These are phyloP conservation scores for Kodamaea kaohsiungensis DNA, from an alignment of 805 yeast genomes.

Conservation along the genomic window DNA sequence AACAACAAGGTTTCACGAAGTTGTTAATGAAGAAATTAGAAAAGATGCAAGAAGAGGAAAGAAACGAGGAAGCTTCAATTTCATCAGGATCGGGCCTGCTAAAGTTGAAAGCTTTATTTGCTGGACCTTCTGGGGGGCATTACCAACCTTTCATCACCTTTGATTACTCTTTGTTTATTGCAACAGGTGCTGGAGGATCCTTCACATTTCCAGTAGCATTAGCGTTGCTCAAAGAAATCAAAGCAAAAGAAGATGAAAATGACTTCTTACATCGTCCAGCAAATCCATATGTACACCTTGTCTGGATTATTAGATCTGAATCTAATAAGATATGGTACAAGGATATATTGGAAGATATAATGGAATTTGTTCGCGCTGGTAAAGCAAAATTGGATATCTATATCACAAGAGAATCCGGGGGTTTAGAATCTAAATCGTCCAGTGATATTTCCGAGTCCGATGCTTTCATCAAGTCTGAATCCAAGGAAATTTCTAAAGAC, in stretches of 20 bases:
- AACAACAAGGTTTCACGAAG: conserved; percentile 45
- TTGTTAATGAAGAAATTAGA: conserved; percentile 30
- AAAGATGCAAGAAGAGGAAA: conserved; percentile 20
- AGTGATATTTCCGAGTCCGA: background rate
- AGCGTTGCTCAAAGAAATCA: conserved; percentile 34
- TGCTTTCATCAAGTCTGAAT: background rate
- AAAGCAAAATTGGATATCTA: conserved; percentile 26
- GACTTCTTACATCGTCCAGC: conserved; percentile 38
- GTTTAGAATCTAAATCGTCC: background rate
- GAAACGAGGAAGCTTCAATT: conserved; percentile 3
- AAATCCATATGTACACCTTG: conserved; percentile 25
- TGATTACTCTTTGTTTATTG: conserved; percentile 39
- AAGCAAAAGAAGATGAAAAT: conserved; percentile 22
- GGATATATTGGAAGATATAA: conserved; percentile 32
- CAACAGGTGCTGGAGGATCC: conserved; percentile 50
- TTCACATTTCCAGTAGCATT: conserved; percentile 48
- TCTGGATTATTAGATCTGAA: conserved; percentile 31
- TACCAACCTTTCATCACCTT: conserved; percentile 43
- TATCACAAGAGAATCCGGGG: conserved; percentile 23
- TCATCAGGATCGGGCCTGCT: conserved; percentile 4
- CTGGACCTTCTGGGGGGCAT: conserved; percentile 50
- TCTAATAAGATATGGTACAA: conserved; percentile 39
- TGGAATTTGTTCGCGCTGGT: conserved; percentile 23
- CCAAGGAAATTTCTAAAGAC: background rate
- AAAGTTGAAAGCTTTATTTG: conserved; percentile 36